Evolutionary conservation across 495 filamentous ascomycete species (phyloP).

Genomic region (Tuber umbilicatum): DNA sequence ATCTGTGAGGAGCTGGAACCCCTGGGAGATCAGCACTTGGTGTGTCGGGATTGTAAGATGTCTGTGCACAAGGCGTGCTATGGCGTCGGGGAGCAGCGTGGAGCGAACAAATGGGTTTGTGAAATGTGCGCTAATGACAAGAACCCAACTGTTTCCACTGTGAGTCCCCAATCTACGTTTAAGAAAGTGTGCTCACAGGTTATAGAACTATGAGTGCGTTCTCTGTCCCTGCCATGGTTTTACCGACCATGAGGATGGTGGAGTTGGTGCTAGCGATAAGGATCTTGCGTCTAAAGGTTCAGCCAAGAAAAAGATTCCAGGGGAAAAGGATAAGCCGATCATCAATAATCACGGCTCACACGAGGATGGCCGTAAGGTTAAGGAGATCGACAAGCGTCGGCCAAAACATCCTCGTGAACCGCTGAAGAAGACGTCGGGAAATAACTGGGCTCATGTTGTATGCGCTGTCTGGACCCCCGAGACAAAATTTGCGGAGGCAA

Average conservation of each 20-base stretch:
- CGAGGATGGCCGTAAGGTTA: constrained; percentile 55
- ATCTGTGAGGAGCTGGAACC: constrained; percentile 72
- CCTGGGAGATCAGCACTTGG: constrained; percentile 62
- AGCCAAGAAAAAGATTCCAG: constrained; percentile 88
- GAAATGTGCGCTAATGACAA: constrained; percentile 94
- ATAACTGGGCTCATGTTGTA: constrained; percentile 96
- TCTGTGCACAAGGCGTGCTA: constrained; percentile 94
- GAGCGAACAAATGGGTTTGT: constrained; percentile 78
- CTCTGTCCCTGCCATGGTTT: constrained; percentile 63
- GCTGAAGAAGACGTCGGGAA: constrained; percentile 82
- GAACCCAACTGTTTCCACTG: constrained; percentile 74
- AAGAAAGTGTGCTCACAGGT: constrained; percentile 30
- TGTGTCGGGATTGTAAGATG: constrained; percentile 77
- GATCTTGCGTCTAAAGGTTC: constrained; percentile 56
- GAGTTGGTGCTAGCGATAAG: constrained; percentile 29
- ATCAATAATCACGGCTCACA: constrained; percentile 51
- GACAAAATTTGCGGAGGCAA: constrained; percentile 79
- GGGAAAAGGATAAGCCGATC: constrained; percentile 73
- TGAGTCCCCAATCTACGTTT: constrained; percentile 45
- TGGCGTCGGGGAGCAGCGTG: constrained; percentile 65
- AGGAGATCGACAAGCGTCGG: constrained; percentile 68
- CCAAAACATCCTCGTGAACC: constrained; percentile 82
- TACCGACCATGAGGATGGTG: constrained; percentile 31
- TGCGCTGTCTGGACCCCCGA: constrained; percentile 90
- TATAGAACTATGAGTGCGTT: constrained; percentile 78